phyloP scores from a whole-genome alignment of 192 early-diverging fungal species.

The Fimicolochytrium jonesii region DNA sequence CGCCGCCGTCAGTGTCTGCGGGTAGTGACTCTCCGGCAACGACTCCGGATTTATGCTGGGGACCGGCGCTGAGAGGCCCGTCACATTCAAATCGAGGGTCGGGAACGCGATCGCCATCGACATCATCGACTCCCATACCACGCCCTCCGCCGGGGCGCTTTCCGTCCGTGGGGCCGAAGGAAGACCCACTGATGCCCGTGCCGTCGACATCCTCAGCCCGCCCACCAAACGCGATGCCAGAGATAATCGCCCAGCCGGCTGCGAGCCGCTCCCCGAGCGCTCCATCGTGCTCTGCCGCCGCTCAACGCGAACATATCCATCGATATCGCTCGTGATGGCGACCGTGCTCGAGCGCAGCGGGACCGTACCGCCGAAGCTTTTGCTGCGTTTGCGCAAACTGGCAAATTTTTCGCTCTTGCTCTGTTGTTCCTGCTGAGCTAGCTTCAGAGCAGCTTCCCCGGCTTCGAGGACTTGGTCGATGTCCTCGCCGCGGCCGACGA shows the following conservation, averaged over 20 bases:
- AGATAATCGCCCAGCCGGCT: background rate
- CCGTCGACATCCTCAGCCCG: background rate
- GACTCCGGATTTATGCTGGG: background rate
- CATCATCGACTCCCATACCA: background rate
- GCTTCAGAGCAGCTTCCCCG: background rate
- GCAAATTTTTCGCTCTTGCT: background rate
- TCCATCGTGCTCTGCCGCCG: background rate
- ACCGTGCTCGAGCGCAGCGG: too few relatives aligned
- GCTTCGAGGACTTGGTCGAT: conserved; percentile 5
- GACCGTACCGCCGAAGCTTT: background rate
- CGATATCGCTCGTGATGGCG: too few relatives aligned
- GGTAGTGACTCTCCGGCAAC: conserved; percentile 14
- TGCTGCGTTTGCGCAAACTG: background rate
- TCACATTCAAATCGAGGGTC: background rate
- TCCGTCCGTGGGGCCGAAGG: too few relatives aligned
- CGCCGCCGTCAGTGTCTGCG: conserved; percentile 13
- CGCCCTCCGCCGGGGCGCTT: background rate
- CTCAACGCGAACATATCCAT: background rate
- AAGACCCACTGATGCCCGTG: background rate
- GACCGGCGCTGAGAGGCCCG: conserved; percentile 11
- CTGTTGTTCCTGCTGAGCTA: background rate
- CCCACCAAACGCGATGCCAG: conserved; percentile 1
- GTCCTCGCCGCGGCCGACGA: conserved; percentile 14
- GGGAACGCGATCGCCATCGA: conserved; percentile 14
- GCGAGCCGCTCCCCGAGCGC: too few relatives aligned